A percentile compares a stretch with the other conserved stretches of the same genome.
phyloP scores from a whole-genome alignment of 2,329 filamentous ascomycete species.

The Trichoderma pleuroti region DNA sequence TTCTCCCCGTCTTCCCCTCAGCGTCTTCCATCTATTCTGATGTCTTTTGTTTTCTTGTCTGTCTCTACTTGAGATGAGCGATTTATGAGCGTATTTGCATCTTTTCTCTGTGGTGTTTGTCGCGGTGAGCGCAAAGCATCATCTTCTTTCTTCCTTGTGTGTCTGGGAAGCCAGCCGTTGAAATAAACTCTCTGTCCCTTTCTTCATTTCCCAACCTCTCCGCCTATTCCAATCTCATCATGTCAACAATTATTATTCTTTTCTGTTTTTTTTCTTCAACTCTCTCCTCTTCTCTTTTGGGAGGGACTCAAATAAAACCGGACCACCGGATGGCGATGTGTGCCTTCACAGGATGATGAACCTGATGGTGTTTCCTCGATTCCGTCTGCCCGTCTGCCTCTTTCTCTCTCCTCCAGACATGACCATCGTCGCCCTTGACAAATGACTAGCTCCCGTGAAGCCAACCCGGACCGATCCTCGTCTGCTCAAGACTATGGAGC shows the following conservation, averaged over 20 bases:
- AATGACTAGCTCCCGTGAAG: slow-evolving; percentile 9
- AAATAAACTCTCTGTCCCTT: neutral
- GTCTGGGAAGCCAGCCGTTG: neutral
- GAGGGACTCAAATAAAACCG: neutral
- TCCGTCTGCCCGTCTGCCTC: neutral
- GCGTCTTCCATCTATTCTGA: no score
- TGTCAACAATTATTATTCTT: neutral
- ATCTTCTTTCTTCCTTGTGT: neutral
- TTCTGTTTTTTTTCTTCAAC: neutral
- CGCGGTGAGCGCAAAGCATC: neutral
- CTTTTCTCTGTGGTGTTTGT: neutral
- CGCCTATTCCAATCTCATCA: neutral
- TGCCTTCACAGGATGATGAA: neutral
- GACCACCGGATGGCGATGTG: neutral
- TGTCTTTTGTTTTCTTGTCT: neutral
- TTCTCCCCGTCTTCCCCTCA: neutral
- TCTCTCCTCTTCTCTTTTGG: neutral
- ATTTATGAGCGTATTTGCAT: neutral
- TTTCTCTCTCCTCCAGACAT: neutral
- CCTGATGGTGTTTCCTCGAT: neutral
- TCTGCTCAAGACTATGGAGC: slow-evolving; percentile 2
- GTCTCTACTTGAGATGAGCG: neutral
- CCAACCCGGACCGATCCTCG: slow-evolving; percentile 10
- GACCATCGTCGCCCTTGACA: neutral
- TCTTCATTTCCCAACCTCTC: neutral